Base-by-base conservation (phyloP, 1,284 basidiomycete genomes). In the Coniophora puteana region DNA sequence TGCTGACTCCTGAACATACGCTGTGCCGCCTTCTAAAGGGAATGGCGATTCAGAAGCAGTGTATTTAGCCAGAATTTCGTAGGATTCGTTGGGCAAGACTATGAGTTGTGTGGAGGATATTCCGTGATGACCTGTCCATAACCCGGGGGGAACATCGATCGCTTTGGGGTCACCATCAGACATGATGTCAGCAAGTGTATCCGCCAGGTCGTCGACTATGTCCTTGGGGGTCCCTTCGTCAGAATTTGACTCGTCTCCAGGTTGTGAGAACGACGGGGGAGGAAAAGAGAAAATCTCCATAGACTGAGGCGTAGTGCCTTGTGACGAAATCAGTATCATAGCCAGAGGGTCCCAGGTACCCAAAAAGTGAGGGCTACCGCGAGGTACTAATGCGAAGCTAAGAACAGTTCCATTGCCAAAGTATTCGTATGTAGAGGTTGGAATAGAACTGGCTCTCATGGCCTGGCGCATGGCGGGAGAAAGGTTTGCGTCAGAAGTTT, bases 351-450 rank as follows among this genome's bases (percentile, higher is more conserved):
- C 89, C 58, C 74, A 82, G 8, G 72, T 65, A 8, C 83, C 77
- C 30, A 71, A 65, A 56, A 84, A 87, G 59, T 92, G 85, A 1
- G 91, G 90, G 45, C 62, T 87, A 21, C 70, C 66, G 36, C 76
- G 72, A 0, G 93, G 88, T 13, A 92, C 59, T 16, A 93, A 71
- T 10, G 89, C 58, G 56, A 89, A 93, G 55, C 95, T 92, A 53
- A 93, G 84, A 4, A 83, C 73, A 1, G 78, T 62, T 1, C 79
- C 77, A 5, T 64, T 55, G 0, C 81, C 80, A 6, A 71, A 65
- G 51, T 90, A 92, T 40, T 78, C 74, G 43, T 77, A 77, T 3
- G 74, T 68, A 28, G 80, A 73, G 2, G 66, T 68, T 2, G 81
- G 76, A 3, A 68, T 58, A 7, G 91, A 63, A 6, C 81, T 83